These are phyloP conservation scores for Tausonia pullulans DNA, from an alignment of 1,284 basidiomycete genomes.

Conservation along the genomic window DNA sequence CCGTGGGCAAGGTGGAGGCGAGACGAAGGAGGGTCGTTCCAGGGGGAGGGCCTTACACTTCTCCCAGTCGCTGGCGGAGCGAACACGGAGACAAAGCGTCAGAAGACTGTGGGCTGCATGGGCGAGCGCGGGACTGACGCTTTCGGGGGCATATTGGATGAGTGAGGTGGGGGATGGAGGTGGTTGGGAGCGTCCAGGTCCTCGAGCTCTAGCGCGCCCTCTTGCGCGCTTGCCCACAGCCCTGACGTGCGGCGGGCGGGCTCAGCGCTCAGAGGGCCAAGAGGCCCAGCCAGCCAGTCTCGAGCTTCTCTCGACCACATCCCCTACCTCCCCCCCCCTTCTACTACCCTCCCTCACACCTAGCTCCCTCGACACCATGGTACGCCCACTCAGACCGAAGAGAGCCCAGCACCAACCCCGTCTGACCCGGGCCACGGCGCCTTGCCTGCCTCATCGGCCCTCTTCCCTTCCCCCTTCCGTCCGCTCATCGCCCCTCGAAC, in stretches of 20 bases:
- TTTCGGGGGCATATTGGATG: conserved; percentile 8
- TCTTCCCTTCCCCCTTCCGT: background rate
- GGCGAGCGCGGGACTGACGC: background rate
- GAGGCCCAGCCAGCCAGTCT: too few relatives aligned
- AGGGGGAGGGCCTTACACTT: conserved; percentile 54
- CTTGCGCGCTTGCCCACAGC: too few relatives aligned
- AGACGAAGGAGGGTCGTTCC: background rate
- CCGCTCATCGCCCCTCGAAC: background rate
- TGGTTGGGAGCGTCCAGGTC: background rate
- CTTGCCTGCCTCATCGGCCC: background rate
- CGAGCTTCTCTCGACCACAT: too few relatives aligned
- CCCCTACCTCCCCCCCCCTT: too few relatives aligned
- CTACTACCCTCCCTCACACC: too few relatives aligned
- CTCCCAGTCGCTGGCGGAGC: conserved; percentile 71
- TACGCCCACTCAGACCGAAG: too few relatives aligned
- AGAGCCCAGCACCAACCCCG: too few relatives aligned
- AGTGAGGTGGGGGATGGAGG: background rate
- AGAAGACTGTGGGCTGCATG: background rate
- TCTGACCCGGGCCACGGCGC: too few relatives aligned
- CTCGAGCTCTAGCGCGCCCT: too few relatives aligned
- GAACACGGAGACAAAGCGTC: background rate
- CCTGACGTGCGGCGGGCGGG: too few relatives aligned
- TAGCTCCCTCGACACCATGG: too few relatives aligned
- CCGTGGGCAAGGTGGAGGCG: background rate
- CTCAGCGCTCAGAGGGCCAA: too few relatives aligned